Percentiles rank a stretch among this genome's conserved stretches.
These are phyloP conservation scores for Aureobasidium subglaciale DNA, from an alignment of 2,329 filamentous ascomycete genomes.

Conservation along the genomic window DNA sequence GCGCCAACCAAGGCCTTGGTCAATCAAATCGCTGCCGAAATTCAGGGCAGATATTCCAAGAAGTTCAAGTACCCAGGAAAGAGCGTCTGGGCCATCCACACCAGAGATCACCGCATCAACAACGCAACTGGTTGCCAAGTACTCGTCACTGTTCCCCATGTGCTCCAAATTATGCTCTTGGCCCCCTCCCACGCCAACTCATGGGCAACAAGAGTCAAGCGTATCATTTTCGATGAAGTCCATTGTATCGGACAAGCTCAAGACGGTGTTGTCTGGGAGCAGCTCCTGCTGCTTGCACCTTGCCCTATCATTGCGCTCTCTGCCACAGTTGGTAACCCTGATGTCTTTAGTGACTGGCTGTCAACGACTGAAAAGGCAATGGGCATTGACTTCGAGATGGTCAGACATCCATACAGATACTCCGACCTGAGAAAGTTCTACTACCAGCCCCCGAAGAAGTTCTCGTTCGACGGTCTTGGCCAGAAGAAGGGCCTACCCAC, in stretches of 20 bases:
- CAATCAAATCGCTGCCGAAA: slow-evolving; percentile 75
- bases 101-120: slow-evolving; percentile 67
- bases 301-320: slow-evolving; percentile 75
- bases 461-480: slow-evolving; percentile 48
- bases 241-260: slow-evolving; percentile 72
- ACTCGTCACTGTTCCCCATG: slow-evolving; percentile 68
- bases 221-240: slow-evolving; percentile 78
- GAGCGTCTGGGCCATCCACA: slow-evolving; percentile 74
- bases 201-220: slow-evolving; percentile 62
- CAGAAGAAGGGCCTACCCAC: slow-evolving; percentile 30
- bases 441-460: slow-evolving; percentile 47
- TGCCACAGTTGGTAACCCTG: slow-evolving; percentile 70
- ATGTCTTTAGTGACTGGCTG: slow-evolving; percentile 64
- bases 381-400: slow-evolving; percentile 58
- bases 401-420: slow-evolving; percentile 62
- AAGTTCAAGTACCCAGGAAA: slow-evolving; percentile 52
- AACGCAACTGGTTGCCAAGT: slow-evolving; percentile 66
- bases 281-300: slow-evolving; percentile 64
- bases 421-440: slow-evolving; percentile 72
- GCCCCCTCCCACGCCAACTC: slow-evolving; percentile 56
- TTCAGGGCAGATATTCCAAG: slow-evolving; percentile 69
- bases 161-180: slow-evolving; percentile 71
- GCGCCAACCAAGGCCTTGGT: slow-evolving; percentile 76
- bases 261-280: slow-evolving; percentile 72
- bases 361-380: slow-evolving; percentile 55